Percentiles rank a stretch among this genome's conserved stretches.
These are phyloP conservation scores for Heimioporus sp. DNA, from an alignment of 768 basidiomycete genomes.

Conservation along the genomic window DNA sequence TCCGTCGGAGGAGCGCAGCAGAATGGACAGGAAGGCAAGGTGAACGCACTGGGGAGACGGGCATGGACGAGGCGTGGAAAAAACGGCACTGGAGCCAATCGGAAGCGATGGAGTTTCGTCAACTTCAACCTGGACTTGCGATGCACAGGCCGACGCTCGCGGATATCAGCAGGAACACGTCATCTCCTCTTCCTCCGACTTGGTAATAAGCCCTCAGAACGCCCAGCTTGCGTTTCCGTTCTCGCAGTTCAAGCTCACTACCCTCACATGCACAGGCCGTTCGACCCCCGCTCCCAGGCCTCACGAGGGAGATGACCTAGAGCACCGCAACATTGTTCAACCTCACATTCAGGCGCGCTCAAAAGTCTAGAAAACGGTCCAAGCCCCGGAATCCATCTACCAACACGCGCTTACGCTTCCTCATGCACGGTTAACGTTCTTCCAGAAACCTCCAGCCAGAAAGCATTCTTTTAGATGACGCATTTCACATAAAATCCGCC, in stretches of 20 bases:
- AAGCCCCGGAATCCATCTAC: conserved; percentile 46
- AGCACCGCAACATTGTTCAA: conserved; percentile 8
- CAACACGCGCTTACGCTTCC: conserved; percentile 33
- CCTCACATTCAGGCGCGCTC: conserved; percentile 31
- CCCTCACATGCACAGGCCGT: conserved; percentile 30
- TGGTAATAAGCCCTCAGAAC: conserved; percentile 43
- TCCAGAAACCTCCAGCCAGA: conserved; percentile 76
- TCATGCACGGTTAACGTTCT: conserved; percentile 1
- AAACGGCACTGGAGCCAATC: conserved; percentile 24
- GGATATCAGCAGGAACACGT: conserved; percentile 72
- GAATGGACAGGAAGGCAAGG: conserved; percentile 26
- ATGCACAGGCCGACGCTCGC: conserved; percentile 40
- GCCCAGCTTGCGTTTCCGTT: conserved; percentile 55
- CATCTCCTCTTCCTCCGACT: conserved; percentile 62
- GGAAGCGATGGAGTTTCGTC: conserved; percentile 50
- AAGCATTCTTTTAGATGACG: conserved; percentile 83
- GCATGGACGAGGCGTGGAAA: conserved; percentile 46
- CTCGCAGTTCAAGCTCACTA: conserved; percentile 48
- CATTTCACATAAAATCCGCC: conserved; percentile 88
- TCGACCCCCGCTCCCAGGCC: conserved; percentile 50
- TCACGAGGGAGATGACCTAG: conserved; percentile 55
- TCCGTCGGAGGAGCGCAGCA: conserved; percentile 57
- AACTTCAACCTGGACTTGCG: too few relatives aligned
- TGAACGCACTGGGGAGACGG: conserved; percentile 40
- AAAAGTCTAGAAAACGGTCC: conserved; percentile 38